These are phyloP conservation scores for Diaporthe sp. DNA, from an alignment of 2,329 filamentous ascomycete genomes.

Conservation along the genomic window DNA sequence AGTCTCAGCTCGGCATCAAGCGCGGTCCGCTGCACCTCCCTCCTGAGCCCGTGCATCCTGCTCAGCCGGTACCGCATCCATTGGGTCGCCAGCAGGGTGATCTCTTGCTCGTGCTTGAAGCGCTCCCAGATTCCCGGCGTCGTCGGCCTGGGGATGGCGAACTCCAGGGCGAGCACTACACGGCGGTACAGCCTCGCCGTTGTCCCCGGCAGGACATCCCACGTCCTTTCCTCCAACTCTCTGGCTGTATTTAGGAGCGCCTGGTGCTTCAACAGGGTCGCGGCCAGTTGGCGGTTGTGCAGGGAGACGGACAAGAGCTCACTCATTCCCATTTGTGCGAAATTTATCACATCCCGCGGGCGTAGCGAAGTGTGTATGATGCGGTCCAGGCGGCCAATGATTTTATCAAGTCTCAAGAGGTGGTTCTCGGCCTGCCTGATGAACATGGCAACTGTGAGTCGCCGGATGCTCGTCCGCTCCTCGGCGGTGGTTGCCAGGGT, in stretches of 20 bases:
- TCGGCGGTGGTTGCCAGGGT: conserved; percentile 4
- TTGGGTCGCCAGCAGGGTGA: conserved; percentile 13
- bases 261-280: conserved; percentile 38
- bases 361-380: background rate
- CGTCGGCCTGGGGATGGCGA: conserved; percentile 11
- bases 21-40: background rate
- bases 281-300: conserved; percentile 23
- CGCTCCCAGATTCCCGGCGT: conserved; percentile 11
- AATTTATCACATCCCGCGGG: background rate
- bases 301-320: conserved; percentile 9
- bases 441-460: conserved; percentile 37
- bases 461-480: conserved; percentile 26
- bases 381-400: conserved; percentile 6
- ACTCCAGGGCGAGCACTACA: conserved; percentile 9
- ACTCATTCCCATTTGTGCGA: conserved; percentile 1
- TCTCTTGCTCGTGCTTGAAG: background rate
- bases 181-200: background rate
- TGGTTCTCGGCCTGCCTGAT: conserved; percentile 38
- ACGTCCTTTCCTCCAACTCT: conserved; percentile 27
- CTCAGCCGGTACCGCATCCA: conserved; percentile 38
- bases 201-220: conserved; percentile 22
- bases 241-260: conserved; percentile 29
- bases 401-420: conserved; percentile 12
- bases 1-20: conserved; percentile 32
- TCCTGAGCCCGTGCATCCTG: conserved; percentile 32